Evolutionary conservation across 306 rosid genomes (phyloP).

Genomic region (Quercus parvula): DNA sequence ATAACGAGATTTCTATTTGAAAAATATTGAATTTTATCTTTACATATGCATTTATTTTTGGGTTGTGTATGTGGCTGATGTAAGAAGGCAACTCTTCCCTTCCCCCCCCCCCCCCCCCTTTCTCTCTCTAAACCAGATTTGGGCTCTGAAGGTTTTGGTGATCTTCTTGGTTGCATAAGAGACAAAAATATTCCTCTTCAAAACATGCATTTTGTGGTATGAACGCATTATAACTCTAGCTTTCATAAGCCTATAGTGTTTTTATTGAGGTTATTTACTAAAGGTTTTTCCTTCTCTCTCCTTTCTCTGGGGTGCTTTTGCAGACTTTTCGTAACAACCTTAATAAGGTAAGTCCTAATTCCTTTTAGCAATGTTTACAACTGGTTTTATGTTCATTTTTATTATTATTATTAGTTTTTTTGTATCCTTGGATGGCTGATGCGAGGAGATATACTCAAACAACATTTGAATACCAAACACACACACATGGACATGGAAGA

Average conservation of each 20-base stretch:
- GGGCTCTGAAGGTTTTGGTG: conserved; percentile 89
- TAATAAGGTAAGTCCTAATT: conserved; percentile 64
- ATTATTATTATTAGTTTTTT: not conserved
- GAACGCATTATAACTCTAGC: conserved; percentile 19
- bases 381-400: not conserved
- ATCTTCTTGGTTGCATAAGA: conserved; percentile 87
- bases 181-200: conserved; percentile 79
- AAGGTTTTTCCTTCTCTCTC: conserved; percentile 7
- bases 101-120: not conserved
- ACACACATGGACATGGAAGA: too few relatives aligned
- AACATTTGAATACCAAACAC: too few relatives aligned
- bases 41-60: conserved; percentile 6
- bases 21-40: not conserved
- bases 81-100: conserved; percentile 1
- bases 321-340: conserved; percentile 97
- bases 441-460: too few relatives aligned
- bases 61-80: conserved; percentile 19
- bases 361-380: not conserved
- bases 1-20: not conserved
- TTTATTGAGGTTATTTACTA: conserved; percentile 18
- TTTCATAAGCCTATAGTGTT: conserved; percentile 11
- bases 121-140: conserved; percentile 48
- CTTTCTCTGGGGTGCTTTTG: conserved; percentile 21
- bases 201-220: conserved; percentile 94
- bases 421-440: not conserved